A percentile compares a stretch with the other conserved stretches of the same genome.
phyloP scores from a whole-genome alignment of 148 eudicot genomes.

The Fagopyrum homotropicum region DNA sequence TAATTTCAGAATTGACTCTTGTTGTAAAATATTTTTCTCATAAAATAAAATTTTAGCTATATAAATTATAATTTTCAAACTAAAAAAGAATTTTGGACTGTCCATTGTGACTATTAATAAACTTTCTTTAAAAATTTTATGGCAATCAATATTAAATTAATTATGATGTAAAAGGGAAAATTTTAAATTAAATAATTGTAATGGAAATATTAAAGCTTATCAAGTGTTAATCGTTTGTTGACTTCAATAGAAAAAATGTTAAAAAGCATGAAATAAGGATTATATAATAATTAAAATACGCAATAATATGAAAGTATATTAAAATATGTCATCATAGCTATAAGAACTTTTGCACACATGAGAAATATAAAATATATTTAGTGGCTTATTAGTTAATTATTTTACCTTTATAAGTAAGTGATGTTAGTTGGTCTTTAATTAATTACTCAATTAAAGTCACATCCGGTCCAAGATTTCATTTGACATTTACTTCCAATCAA shows the following conservation, averaged over 20 bases:
- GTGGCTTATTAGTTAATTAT: not conserved
- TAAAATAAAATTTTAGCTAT: no score
- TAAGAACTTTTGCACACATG: constrained; percentile 3
- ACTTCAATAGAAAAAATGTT: not conserved
- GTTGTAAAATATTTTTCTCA: no score
- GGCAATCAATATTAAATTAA: no score
- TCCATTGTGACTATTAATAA: no score
- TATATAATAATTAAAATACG: not conserved
- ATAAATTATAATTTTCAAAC: no score
- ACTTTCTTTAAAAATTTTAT: no score
- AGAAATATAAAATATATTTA: not conserved
- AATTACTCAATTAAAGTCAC: not conserved
- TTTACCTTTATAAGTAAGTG: not conserved
- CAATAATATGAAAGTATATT: not conserved
- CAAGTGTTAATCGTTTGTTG: no score
- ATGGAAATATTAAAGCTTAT: no score
- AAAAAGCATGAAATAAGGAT: not conserved
- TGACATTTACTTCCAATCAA: not conserved
- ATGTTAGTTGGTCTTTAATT: not conserved
- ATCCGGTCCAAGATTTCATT: constrained; percentile 1
- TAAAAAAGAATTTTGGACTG: no score
- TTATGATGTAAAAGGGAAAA: no score
- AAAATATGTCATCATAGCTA: constrained; percentile 5
- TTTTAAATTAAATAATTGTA: no score
- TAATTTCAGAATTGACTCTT: no score